phyloP scores from a whole-genome alignment of 495 filamentous ascomycete species.

The Penicillium cinerascens region DNA sequence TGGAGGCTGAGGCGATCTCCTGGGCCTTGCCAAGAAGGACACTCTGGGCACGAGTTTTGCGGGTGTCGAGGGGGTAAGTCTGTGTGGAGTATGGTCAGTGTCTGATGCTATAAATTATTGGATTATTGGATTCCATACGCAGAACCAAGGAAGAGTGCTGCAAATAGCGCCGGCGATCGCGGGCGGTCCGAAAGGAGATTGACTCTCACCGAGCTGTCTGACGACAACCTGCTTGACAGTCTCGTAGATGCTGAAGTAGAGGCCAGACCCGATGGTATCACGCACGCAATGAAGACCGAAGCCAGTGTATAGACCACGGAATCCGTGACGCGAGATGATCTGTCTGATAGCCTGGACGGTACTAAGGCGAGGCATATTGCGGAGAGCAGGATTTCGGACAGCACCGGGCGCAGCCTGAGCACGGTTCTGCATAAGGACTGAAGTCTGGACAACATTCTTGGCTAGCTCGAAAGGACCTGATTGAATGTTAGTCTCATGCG shows the following conservation, averaged over 20 bases:
- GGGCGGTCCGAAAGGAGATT: conserved; percentile 39
- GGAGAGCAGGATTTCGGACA: conserved; percentile 59
- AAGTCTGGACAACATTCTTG: conserved; percentile 86
- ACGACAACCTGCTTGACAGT: conserved; percentile 80
- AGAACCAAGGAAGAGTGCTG: conserved; percentile 47
- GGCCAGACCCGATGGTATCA: conserved; percentile 82
- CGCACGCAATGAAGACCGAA: conserved; percentile 78
- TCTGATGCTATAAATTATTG: not conserved
- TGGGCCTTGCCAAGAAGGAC: conserved; percentile 43
- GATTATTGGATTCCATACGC: conserved; percentile 31
- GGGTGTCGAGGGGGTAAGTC: conserved; percentile 49
- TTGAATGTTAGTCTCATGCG: not conserved
- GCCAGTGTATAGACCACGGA: conserved; percentile 79
- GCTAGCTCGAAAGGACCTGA: conserved; percentile 90
- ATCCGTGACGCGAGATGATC: conserved; percentile 74
- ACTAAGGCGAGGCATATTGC: conserved; percentile 70
- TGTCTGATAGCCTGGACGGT: conserved; percentile 75
- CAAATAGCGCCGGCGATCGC: conserved; percentile 47
- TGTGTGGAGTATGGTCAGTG: conserved; percentile 15
- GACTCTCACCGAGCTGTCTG: conserved; percentile 43
- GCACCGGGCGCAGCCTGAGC: conserved; percentile 55
- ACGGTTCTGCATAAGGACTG: conserved; percentile 72
- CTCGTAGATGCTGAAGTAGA: conserved; percentile 93
- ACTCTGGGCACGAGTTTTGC: conserved; percentile 49
- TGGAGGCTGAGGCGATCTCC: conserved; percentile 43